phyloP scores from a whole-genome alignment of 177 flowering plant genomes.

The Telopea speciosissima region DNA sequence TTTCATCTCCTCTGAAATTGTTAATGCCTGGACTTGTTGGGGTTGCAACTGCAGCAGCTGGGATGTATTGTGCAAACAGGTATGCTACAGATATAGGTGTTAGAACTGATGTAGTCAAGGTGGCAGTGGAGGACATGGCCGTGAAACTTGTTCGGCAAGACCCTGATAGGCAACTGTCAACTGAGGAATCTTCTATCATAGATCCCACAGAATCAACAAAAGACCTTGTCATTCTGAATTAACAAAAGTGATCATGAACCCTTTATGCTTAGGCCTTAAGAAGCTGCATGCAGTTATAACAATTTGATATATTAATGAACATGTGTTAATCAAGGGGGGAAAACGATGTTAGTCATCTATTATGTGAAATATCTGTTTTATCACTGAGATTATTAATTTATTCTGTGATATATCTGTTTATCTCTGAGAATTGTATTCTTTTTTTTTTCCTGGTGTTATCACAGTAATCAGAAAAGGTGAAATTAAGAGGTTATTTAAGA shows the following conservation, averaged over 20 bases:
- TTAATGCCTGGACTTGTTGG: conserved; percentile 84
- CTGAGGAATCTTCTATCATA: conserved; percentile 17
- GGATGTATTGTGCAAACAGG: conserved; percentile 86
- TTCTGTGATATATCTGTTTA: too few species aligned
- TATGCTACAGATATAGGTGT: conserved; percentile 96
- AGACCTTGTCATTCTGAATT: neutral
- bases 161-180: conserved; percentile 13
- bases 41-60: conserved; percentile 79
- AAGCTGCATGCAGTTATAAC: neutral
- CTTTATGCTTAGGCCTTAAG: neutral
- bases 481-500: too few species aligned
- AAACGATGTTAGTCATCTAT: neutral
- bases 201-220: neutral
- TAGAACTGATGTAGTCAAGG: conserved; percentile 81
- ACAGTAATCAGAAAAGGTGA: too few species aligned
- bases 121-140: conserved; percentile 84
- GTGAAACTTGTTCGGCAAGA: conserved; percentile 51
- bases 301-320: neutral
- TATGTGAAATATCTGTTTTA: neutral
- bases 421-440: too few species aligned
- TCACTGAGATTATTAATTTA: too few species aligned
- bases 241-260: neutral
- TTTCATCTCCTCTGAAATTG: too few species aligned
- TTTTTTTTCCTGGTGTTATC: too few species aligned
- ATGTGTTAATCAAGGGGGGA: neutral